Evolutionary conservation across 2,329 filamentous ascomycete species (phyloP), one percentile per base, ranked within the genome.

Genomic region (Neopestalotiopsis sp.): DNA sequence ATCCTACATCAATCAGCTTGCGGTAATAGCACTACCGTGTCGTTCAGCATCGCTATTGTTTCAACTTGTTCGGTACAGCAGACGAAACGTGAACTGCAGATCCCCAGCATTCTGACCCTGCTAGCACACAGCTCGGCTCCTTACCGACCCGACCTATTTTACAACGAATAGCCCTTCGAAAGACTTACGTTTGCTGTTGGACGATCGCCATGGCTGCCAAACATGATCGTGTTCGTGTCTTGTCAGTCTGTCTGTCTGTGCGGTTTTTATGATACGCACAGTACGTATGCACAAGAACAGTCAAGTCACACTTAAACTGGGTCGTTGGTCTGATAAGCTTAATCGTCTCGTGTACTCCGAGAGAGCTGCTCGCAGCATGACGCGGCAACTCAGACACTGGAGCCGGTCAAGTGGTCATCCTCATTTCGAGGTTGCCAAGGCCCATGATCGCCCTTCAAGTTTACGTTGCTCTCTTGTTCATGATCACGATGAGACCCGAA

Each of bases 241-340:
- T 52, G 17, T 52, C 34, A 42, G 34, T 20, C 45, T 57, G 56
- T 24, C 30, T 49, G 14, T 57, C 14, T 20, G 28, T 34, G 13
- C 52, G 24, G 10, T 45, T 13, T 65, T 49, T 40, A 20, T 49
- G 4, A 45, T 10, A 38, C 34, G 34, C 34, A 38, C 34, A 38
- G 24, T 28, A 28, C 24, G 24, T 28, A 28, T 28, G 24, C 24
- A 28, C 24, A 38, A 38, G 10, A 38, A 38, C 10, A 38, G 34
- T 38, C 24, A 10, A 38, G 34, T 6, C 6, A 38, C 10, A 38
- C 34, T 1, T 38, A 10, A 10, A 28, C 42, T 30, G 10, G 24
- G 12, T 34, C 40, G 42, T 28, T 56, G 17, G 45, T 66, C 63
- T 57, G 63, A 66, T 66, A 66, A 66, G 63, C 63, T 66, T 66